A percentile compares a stretch with the other conserved stretches of the same genome.
phyloP scores from a whole-genome alignment of 2,329 filamentous ascomycete genomes.

The Xylaria sp. region DNA sequence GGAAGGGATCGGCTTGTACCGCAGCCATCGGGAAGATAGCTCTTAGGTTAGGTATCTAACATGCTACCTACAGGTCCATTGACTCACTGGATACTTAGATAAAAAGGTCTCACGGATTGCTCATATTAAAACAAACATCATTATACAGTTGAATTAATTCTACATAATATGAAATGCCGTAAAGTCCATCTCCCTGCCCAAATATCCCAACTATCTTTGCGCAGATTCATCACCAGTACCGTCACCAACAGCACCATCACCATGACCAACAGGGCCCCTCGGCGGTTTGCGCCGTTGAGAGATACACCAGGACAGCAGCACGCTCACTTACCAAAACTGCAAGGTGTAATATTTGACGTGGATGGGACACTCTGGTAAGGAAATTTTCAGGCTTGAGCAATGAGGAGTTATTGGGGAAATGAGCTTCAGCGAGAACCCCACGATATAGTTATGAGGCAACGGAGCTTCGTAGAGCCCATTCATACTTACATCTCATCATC shows the following conservation, averaged over 20 bases:
- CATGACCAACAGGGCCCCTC: conserved; percentile 56
- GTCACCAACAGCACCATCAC: conserved; percentile 40
- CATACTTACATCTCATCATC: background rate
- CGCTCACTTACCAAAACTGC: conserved; percentile 58
- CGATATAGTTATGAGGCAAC: background rate
- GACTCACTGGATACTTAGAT: too few species aligned
- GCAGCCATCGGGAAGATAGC: too few species aligned
- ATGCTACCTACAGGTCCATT: too few species aligned
- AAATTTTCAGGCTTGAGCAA: background rate
- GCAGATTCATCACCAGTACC: conserved; percentile 48
- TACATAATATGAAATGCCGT: conserved; percentile 28
- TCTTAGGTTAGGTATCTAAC: too few species aligned
- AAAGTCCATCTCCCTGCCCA: conserved; percentile 13
- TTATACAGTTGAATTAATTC: background rate
- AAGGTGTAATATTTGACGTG: conserved; percentile 86
- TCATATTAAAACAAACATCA: background rate
- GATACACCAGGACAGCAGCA: conserved; percentile 49
- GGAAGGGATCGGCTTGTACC: conserved; percentile 12
- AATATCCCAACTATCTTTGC: conserved; percentile 42
- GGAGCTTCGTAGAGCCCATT: conserved; percentile 12
- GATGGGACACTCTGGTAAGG: conserved; percentile 92
- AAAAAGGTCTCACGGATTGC: conserved; percentile 9
- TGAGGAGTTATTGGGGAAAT: background rate
- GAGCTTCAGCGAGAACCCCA: background rate
- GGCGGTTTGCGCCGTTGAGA: conserved; percentile 68